Conservation (phyloP, 129 eudicot genomes). For the Artemisia tridentata region DNA sequence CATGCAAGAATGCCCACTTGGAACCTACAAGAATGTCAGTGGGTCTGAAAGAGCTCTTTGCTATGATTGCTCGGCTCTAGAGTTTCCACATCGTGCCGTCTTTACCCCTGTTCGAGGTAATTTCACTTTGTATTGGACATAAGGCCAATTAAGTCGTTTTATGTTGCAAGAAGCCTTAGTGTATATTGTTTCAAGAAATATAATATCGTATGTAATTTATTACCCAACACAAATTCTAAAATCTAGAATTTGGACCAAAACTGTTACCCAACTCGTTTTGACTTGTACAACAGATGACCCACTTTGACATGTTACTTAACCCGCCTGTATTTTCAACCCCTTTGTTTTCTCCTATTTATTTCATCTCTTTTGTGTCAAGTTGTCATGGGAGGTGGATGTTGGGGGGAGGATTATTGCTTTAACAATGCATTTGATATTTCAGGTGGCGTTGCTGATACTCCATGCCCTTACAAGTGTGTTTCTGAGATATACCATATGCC, state of each 20-base stretch:
- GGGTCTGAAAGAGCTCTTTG: conserved; percentile 84
- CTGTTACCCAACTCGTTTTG: too few species aligned
- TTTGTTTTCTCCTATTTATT: not conserved
- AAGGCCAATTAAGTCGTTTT: conserved; percentile 10
- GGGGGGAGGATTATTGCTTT: conserved; percentile 1
- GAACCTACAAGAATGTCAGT: conserved; percentile 83
- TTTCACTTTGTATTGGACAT: not conserved
- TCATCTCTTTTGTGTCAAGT: conserved; percentile 5
- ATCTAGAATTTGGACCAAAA: too few species aligned
- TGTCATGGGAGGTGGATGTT: conserved; percentile 17
- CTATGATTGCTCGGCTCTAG: conserved; percentile 63
- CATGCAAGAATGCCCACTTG: conserved; percentile 93
- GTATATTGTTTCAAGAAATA: not conserved
- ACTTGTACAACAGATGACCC: too few species aligned
- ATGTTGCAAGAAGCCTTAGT: not conserved
- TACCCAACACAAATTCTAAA: not conserved
- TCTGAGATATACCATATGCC: conserved; percentile 91
- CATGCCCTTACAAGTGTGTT: conserved; percentile 94
- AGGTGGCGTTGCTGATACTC: conserved; percentile 83
- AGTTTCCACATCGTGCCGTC: conserved; percentile 82
- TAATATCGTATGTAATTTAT: conserved; percentile 7
- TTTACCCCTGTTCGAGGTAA: conserved; percentile 83
- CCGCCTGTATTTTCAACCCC: not conserved
- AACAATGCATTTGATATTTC: conserved; percentile 16
- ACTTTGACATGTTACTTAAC: not conserved